Percentiles rank a stretch among this genome's conserved stretches.
Conservation (phyloP, 2,329 filamentous ascomycete species). For the Pyricularia sp. region DNA sequence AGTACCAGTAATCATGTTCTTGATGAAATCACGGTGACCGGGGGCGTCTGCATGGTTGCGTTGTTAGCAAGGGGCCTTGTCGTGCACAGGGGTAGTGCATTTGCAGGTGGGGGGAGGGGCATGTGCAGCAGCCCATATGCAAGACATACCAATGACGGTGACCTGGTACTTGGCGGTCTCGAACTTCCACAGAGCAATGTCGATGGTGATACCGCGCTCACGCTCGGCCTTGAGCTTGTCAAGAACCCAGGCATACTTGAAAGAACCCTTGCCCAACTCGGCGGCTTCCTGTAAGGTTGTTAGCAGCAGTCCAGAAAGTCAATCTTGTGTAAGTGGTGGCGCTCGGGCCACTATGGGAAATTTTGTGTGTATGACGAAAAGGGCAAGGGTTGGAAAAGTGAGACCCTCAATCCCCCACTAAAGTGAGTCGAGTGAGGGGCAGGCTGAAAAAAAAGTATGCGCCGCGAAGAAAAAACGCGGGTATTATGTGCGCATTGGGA, state of each 20-base stretch:
- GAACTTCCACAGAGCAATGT: slow-evolving; percentile 99
- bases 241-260: slow-evolving; percentile 99
- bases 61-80: background rate
- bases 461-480: slow-evolving; percentile 8
- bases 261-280: slow-evolving; percentile 99
- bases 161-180: slow-evolving; percentile 97
- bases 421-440: slow-evolving; percentile 8
- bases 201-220: slow-evolving; percentile 99
- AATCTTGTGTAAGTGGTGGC: background rate
- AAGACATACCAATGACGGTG: slow-evolving; percentile 78
- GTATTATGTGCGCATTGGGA: background rate
- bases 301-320: slow-evolving; percentile 6
- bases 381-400: background rate
- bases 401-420: background rate
- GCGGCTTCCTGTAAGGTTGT: slow-evolving; percentile 67
- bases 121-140: slow-evolving; percentile 3
- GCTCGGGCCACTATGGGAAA: slow-evolving; percentile 6
- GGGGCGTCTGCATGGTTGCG: slow-evolving; percentile 58
- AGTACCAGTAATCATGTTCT: slow-evolving; percentile 99
- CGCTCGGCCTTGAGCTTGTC: slow-evolving; percentile 99
- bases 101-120: background rate
- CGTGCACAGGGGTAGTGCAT: slow-evolving; percentile 1
- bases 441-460: slow-evolving; percentile 14
- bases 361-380: slow-evolving; percentile 2
- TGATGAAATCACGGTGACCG: slow-evolving; percentile 99